A percentile compares a stretch with the other conserved stretches of the same genome.
Conservation (phyloP, 331 rosid species). For the Quercus tomentella region DNA sequence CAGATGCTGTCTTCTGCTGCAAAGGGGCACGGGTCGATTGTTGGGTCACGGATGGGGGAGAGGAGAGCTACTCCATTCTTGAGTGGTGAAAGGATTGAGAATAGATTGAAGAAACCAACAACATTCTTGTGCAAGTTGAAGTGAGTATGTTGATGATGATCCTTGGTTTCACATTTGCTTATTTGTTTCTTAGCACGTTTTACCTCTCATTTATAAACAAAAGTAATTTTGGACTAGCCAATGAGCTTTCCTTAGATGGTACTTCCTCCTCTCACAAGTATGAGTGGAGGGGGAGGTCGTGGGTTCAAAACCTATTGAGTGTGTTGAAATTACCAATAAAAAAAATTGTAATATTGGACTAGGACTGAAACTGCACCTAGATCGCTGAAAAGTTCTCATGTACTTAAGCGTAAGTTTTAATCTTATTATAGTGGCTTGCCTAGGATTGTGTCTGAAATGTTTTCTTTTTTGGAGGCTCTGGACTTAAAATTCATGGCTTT, state of each 20-base stretch:
- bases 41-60: conserved; percentile 87
- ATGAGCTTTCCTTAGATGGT: no score
- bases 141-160: conserved; percentile 53
- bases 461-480: not conserved
- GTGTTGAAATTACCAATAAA: no score
- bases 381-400: not conserved
- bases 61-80: conserved; percentile 67
- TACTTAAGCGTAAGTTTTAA: not conserved
- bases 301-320: no score
- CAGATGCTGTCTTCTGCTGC: conserved; percentile 72
- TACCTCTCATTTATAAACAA: not conserved
- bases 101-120: conserved; percentile 96
- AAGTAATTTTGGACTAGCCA: not conserved
- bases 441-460: not conserved
- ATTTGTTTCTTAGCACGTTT: not conserved
- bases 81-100: conserved; percentile 83
- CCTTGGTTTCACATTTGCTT: conserved; percentile 16
- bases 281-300: no score
- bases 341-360: not conserved
- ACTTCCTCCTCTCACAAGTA: no score
- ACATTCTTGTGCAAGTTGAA: conserved; percentile 97
- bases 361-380: not conserved
- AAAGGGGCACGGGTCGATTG: conserved; percentile 80
- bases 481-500: not conserved
- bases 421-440: not conserved